Base-by-base conservation (phyloP, 1,284 basidiomycete species). In the Gymnopus androsaceus region DNA sequence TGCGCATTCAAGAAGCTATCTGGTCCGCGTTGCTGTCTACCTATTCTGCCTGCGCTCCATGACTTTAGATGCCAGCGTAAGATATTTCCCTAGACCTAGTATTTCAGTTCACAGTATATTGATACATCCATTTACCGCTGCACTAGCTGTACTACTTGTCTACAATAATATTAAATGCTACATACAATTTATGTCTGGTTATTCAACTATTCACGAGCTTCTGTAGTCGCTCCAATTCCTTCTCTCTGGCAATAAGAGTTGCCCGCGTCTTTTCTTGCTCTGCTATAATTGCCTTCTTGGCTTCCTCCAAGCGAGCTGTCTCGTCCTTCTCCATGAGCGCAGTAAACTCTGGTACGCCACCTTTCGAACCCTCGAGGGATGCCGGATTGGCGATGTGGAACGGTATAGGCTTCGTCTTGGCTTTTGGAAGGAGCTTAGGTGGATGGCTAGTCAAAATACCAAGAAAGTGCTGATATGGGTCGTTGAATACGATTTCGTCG, bases 401-500 rank as follows among this genome's bases (percentile, higher is more conserved):
- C 11, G 88, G 89, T 6, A 89, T 74, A 0, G 89, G 87, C 52
- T 75, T 79, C 38, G 82, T 76, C 57, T 81, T 85, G 15, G 71
- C 72, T 57, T 84, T 86, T 0, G 90, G 89, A 0, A 97, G 74
- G 3, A 87, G 87, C 0, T 92, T 95, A 0, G 95, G 95, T 0
- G 94, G 88, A 66, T 96, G 83, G 3, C 81, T 78, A 0, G 88
- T 87, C 47, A 99, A 82, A 54, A 92, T 82, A 64, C 88, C 85
- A 64, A 98, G 83, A 74, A 99, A 96, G 27, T 87, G 79, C 59
- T 94, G 87, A 59, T 90, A 94, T 1, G 97, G 97, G 66, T 99
- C 96, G 62, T 87, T 86, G 74, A 99, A 99, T 46, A 99, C 94
- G 59, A 99, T 84, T 69, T 99, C 97, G 70, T 99, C 97, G 74